phyloP scores from a whole-genome alignment of 768 basidiomycete genomes.

The Lanmaoa rubissima region DNA sequence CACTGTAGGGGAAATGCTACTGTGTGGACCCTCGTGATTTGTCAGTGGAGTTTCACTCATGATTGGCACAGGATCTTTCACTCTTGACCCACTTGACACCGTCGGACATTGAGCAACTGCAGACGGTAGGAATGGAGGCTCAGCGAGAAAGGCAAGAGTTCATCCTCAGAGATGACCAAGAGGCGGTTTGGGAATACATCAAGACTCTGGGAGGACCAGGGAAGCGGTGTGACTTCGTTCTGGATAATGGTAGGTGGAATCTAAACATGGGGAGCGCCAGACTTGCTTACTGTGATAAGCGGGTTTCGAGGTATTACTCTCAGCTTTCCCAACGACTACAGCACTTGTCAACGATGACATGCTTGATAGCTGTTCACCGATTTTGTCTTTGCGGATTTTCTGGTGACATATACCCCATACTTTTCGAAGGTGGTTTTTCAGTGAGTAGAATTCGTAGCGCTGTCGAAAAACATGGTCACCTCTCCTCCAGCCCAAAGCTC shows the following conservation, averaged over 20 bases:
- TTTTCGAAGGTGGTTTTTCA: slow-evolving; percentile 86
- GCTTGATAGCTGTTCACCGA: slow-evolving; percentile 80
- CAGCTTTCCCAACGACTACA: not conserved
- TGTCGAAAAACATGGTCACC: slow-evolving; percentile 9
- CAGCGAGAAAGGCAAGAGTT: slow-evolving; percentile 73
- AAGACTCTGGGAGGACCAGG: slow-evolving; percentile 45
- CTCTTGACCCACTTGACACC: slow-evolving; percentile 83
- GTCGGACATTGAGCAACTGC: slow-evolving; percentile 79
- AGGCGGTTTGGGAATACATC: slow-evolving; percentile 69
- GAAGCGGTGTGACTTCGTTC: slow-evolving; percentile 72
- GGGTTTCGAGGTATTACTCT: slow-evolving; percentile 74
- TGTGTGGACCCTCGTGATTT: slow-evolving; percentile 38
- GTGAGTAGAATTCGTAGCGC: slow-evolving; percentile 43
- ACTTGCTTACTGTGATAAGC: slow-evolving; percentile 42
- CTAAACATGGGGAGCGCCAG: not conserved
- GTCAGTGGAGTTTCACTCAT: not conserved
- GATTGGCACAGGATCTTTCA: slow-evolving; percentile 72
- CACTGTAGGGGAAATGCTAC: slow-evolving; percentile 87
- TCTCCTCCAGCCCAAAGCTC: slow-evolving; percentile 69
- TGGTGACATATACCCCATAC: slow-evolving; percentile 86
- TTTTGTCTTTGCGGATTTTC: slow-evolving; percentile 88
- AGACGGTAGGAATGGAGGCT: slow-evolving; percentile 78
- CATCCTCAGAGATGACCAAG: slow-evolving; percentile 84
- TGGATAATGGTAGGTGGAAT: slow-evolving; percentile 75
- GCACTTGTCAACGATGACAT: not conserved